phyloP scores from a whole-genome alignment of 2,329 filamentous ascomycete genomes.

The Aspergillus versicolor region DNA sequence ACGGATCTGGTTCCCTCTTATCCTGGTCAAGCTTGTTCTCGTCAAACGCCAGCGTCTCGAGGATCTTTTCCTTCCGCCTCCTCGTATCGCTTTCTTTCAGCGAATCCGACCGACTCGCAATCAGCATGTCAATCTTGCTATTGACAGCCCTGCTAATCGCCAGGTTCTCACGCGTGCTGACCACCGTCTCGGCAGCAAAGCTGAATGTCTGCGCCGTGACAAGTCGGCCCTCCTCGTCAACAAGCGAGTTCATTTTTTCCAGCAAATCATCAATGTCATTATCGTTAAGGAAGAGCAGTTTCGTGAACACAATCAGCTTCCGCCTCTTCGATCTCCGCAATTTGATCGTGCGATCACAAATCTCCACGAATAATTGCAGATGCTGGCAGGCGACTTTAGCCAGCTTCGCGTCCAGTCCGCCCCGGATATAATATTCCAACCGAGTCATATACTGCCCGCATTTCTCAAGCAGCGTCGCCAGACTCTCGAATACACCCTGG shows the following conservation, averaged over 20 bases:
- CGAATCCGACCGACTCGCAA: conserved; percentile 16
- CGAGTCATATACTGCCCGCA: conserved; percentile 17
- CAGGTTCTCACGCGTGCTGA: conserved; percentile 13
- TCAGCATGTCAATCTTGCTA: conserved; percentile 17
- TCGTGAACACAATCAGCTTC: conserved; percentile 15
- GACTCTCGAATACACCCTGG: conserved; percentile 19
- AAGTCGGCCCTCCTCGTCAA: conserved; percentile 17
- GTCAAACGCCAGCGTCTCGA: conserved; percentile 16
- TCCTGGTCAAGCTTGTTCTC: conserved; percentile 18
- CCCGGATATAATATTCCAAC: conserved; percentile 19
- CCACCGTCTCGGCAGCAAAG: conserved; percentile 14
- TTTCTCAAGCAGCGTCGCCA: conserved; percentile 18
- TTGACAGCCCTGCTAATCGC: conserved; percentile 14
- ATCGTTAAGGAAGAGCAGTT: conserved; percentile 20
- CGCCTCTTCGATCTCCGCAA: conserved; percentile 15
- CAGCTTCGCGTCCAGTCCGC: conserved; percentile 18
- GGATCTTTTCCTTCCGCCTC: conserved; percentile 10
- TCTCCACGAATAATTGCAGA: conserved; percentile 21
- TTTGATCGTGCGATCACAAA: conserved; percentile 19
- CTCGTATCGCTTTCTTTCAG: conserved; percentile 14
- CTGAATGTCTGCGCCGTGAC: conserved; percentile 18
- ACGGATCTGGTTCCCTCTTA: conserved; percentile 14
- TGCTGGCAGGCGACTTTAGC: conserved; percentile 20
- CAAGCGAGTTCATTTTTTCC: conserved; percentile 16
- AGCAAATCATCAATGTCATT: conserved; percentile 20